Evolutionary conservation across 129 eudicot genomes (phyloP).

Genomic region (Centrapalus pauciflorus): DNA sequence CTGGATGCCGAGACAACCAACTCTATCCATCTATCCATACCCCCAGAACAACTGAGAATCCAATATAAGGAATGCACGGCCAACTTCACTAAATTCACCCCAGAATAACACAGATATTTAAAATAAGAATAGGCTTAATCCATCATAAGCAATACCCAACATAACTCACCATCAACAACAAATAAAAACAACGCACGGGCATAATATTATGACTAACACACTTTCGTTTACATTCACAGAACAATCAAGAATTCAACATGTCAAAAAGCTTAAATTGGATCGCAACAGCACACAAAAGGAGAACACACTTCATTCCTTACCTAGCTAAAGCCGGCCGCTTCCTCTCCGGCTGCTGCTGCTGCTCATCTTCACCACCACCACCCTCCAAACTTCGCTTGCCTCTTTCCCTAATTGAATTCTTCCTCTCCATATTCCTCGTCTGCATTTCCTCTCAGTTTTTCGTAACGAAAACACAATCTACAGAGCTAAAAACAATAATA

Average conservation of each 20-base stretch:
- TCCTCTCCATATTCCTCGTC: conserved; percentile 88
- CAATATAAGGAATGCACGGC: neutral
- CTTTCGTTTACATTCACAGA: neutral
- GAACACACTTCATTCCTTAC: conserved; percentile 20
- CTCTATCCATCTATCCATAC: neutral
- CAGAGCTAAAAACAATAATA: conserved; percentile 26
- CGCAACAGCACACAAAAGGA: conserved; percentile 3
- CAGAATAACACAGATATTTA: neutral
- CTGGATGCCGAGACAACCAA: neutral
- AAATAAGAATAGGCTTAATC: too few relatives aligned
- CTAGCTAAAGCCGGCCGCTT: conserved; percentile 97
- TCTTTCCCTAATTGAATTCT: conserved; percentile 71
- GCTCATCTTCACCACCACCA: conserved; percentile 46
- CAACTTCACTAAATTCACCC: neutral
- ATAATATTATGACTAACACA: neutral
- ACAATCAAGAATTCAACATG: neutral
- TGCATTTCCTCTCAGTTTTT: conserved; percentile 49
- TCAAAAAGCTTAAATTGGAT: conserved; percentile 4
- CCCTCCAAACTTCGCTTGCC: conserved; percentile 76
- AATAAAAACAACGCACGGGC: neutral
- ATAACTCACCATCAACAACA: conserved; percentile 5
- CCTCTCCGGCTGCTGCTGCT: conserved; percentile 74
- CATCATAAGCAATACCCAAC: neutral
- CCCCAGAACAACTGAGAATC: neutral
- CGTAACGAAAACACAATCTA: conserved; percentile 21